Conservation (phyloP, 306 rosid genomes). For the Fagus crenata region DNA sequence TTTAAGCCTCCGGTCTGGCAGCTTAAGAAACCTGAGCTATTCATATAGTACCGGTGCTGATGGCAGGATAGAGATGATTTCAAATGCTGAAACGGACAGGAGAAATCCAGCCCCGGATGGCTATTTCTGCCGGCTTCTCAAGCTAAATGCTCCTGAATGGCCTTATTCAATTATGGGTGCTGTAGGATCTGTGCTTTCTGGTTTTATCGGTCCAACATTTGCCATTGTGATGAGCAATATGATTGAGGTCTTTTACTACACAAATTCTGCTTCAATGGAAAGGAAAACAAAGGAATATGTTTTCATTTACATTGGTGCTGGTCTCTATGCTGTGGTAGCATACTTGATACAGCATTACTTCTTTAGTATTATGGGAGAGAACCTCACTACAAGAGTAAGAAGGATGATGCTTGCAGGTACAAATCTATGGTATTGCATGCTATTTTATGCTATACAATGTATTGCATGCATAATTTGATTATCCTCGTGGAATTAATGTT, state of each 20-base stretch:
- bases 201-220: slow-evolving; percentile 93
- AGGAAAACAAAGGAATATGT: slow-evolving; percentile 90
- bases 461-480: neutral
- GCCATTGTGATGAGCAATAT: slow-evolving; percentile 98
- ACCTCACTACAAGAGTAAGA: slow-evolving; percentile 96
- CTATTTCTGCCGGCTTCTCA: slow-evolving; percentile 76
- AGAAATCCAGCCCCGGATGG: slow-evolving; percentile 85
- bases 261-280: slow-evolving; percentile 79
- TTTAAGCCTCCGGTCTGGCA: slow-evolving; percentile 85
- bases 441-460: neutral
- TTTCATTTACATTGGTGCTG: slow-evolving; percentile 90
- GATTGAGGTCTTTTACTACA: slow-evolving; percentile 93
- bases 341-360: slow-evolving; percentile 97
- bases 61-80: slow-evolving; percentile 95
- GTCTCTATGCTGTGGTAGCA: slow-evolving; percentile 89
- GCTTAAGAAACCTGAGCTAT: slow-evolving; percentile 90
- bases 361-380: slow-evolving; percentile 97
- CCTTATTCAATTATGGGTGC: slow-evolving; percentile 99
- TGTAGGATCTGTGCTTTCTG: slow-evolving; percentile 83
- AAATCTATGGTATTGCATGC: neutral
- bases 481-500: neutral
- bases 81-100: slow-evolving; percentile 87
- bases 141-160: slow-evolving; percentile 95
- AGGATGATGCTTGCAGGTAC: slow-evolving; percentile 99
- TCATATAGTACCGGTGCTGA: slow-evolving; percentile 93